Percentiles rank a stretch among this genome's conserved stretches.
These are phyloP conservation scores for Terfezia claveryi DNA, from an alignment of 495 filamentous ascomycete genomes.

Conservation along the genomic window DNA sequence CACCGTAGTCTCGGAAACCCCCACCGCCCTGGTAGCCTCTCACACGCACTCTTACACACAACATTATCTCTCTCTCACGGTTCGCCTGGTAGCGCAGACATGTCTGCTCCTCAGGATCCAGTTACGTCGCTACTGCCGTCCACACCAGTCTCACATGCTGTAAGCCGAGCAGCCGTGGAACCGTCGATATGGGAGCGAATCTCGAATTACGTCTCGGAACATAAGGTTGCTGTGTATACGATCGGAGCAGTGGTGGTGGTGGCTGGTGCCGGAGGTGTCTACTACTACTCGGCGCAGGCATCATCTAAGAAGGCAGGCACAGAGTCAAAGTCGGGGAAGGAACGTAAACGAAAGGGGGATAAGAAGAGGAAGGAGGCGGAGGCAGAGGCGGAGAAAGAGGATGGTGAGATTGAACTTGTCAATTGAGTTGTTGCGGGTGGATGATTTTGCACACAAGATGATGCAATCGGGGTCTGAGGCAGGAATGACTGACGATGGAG, in stretches of 20 bases:
- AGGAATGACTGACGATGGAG: background rate
- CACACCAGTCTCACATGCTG: background rate
- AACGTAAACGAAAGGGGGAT: slow-evolving; percentile 19
- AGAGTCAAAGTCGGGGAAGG: slow-evolving; percentile 38
- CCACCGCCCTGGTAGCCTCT: background rate
- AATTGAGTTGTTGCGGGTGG: background rate
- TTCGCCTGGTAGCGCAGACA: background rate
- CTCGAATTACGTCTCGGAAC: slow-evolving; percentile 78
- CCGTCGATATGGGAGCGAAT: slow-evolving; percentile 64
- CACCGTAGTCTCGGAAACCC: background rate
- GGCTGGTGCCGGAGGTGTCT: slow-evolving; percentile 70
- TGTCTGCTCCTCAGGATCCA: background rate
- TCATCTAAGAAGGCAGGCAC: slow-evolving; percentile 36
- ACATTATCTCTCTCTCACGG: background rate
- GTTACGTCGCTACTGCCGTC: background rate
- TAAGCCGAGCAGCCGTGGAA: background rate
- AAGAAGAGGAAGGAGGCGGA: slow-evolving; percentile 33
- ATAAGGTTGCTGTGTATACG: slow-evolving; percentile 88
- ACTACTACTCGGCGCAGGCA: slow-evolving; percentile 31
- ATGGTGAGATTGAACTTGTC: slow-evolving; percentile 5
- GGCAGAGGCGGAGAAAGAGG: slow-evolving; percentile 31
- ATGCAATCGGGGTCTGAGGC: background rate
- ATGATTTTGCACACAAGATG: background rate
- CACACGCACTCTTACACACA: background rate
- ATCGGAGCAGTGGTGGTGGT: slow-evolving; percentile 85